phyloP scores from a whole-genome alignment of 805 yeast genomes.

The Wickerhamomyces ciferrii region DNA sequence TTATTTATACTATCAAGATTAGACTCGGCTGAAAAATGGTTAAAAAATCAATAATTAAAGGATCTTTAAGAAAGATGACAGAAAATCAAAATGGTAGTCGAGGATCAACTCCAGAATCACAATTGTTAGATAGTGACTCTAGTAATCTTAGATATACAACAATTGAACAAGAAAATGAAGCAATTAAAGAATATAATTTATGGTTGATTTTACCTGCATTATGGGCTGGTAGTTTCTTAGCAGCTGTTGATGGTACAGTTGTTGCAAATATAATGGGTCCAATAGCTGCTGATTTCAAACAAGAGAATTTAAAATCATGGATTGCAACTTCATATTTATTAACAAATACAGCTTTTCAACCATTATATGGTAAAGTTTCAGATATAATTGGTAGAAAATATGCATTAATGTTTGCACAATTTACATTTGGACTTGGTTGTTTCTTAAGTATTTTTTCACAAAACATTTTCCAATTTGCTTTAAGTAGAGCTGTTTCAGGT shows the following conservation, averaged over 20 bases:
- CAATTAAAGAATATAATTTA: background rate
- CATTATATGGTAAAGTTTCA: slow-evolving; percentile 60
- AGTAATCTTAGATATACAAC: background rate
- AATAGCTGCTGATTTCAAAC: slow-evolving; percentile 52
- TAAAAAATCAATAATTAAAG: background rate
- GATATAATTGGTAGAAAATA: slow-evolving; percentile 53
- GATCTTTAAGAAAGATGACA: background rate
- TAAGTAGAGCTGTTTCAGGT: slow-evolving; percentile 48
- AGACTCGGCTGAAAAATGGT: background rate
- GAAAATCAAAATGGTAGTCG: background rate
- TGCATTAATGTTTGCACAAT: slow-evolving; percentile 36
- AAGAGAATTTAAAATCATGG: slow-evolving; percentile 49
- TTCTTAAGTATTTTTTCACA: slow-evolving; percentile 32
- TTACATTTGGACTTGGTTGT: slow-evolving; percentile 40
- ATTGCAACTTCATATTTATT: slow-evolving; percentile 64
- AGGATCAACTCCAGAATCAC: background rate
- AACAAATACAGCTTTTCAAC: slow-evolving; percentile 68
- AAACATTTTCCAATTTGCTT: slow-evolving; percentile 36
- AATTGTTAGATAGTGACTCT: background rate
- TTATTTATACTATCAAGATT: too few species aligned
- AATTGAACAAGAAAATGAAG: background rate
- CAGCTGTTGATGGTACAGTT: slow-evolving; percentile 55
- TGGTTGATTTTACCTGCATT: slow-evolving; percentile 8
- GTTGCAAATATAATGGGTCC: slow-evolving; percentile 49
- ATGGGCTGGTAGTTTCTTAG: slow-evolving; percentile 40